Base-by-base conservation (phyloP, 2,329 filamentous ascomycete genomes). In the Aspergillus ibericus region DNA sequence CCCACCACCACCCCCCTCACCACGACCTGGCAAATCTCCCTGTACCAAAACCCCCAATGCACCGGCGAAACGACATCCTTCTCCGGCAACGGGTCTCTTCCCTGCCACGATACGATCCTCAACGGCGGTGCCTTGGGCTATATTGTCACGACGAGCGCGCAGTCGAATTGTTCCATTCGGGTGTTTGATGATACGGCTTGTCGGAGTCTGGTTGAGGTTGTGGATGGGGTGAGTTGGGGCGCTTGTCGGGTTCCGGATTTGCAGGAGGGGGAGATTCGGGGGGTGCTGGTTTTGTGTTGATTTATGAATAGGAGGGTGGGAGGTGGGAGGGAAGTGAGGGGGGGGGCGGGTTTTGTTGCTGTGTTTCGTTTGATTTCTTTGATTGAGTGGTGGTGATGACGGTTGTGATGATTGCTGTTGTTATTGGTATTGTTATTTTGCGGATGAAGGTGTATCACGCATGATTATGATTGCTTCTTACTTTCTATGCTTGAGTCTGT, bases 41-140 rank as follows among this genome's bases (percentile, higher is more conserved):
- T 62, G 2, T 63, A 58, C 29, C 59, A 62, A 38, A 62, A 62
- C 16, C 38, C 32, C 8, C 55, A 49, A n/a, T 62, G 61, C 54
- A 58, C 61, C 9, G 59, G 61, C 15, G 53, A 40, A 49, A 53
- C 44, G 12, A 62, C 59, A 9, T 40, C 44, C 2, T 59, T 54
- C 50, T 62, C 51, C 10, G 61, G 61, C 8, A 58, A 40, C n/a
- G 32, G 18, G n/a, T 53, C 56, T 15, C 36, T 49, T 3, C 4
- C 20, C 4, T 63, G 61, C 35, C 40, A 51, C 15, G 36, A 55
- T 29, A 25, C 35, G 1, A 61, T 62, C 7, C 50, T 62, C 40
- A 63, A 63, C 29, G 56, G 59, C 13, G 59, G 61, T 5, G 59
- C 59, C 8, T 20, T 62, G 25, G 54, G 49, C 8, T 63, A 58